Evolutionary conservation across 2,329 filamentous ascomycete genomes (phyloP).

Genomic region (Mollisia scopiformis): DNA sequence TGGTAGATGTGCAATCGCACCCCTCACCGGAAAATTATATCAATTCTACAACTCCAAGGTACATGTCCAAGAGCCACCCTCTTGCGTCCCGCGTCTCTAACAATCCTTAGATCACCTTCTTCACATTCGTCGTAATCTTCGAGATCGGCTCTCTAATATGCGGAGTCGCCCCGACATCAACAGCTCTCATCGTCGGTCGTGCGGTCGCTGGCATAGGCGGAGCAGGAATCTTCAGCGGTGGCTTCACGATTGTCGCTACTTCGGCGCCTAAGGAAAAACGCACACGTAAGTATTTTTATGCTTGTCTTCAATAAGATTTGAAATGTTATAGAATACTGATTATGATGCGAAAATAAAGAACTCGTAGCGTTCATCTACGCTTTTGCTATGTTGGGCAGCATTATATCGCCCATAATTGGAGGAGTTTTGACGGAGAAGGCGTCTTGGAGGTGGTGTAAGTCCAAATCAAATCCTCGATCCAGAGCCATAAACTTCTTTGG

Average conservation of each 20-base stretch:
- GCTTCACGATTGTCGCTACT: slow-evolving; percentile 52
- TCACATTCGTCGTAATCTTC: slow-evolving; percentile 48
- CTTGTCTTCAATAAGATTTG: too few relatives aligned
- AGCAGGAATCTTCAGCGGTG: slow-evolving; percentile 53
- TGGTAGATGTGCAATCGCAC: slow-evolving; percentile 2
- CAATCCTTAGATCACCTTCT: slow-evolving; percentile 5
- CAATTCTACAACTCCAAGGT: slow-evolving; percentile 11
- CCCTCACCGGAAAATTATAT: slow-evolving; percentile 5
- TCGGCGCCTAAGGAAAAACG: slow-evolving; percentile 22
- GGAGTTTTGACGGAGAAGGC: slow-evolving; percentile 38
- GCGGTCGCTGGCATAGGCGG: slow-evolving; percentile 53
- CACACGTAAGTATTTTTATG: background rate
- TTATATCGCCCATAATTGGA: slow-evolving; percentile 33
- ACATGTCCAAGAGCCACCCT: background rate
- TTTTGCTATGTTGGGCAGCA: slow-evolving; percentile 3
- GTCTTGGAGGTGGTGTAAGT: slow-evolving; percentile 39
- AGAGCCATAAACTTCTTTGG: too few relatives aligned
- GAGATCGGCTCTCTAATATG: slow-evolving; percentile 59
- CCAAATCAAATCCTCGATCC: too few relatives aligned
- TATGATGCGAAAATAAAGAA: background rate
- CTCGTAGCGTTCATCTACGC: background rate
- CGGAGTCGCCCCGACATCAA: slow-evolving; percentile 48
- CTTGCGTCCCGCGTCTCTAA: too few relatives aligned
- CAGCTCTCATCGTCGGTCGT: slow-evolving; percentile 57
- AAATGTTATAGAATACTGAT: too few relatives aligned